These are phyloP conservation scores for Paramecium octaurelia DNA, from an alignment of 73 alveolate species.

Conservation along the genomic window DNA sequence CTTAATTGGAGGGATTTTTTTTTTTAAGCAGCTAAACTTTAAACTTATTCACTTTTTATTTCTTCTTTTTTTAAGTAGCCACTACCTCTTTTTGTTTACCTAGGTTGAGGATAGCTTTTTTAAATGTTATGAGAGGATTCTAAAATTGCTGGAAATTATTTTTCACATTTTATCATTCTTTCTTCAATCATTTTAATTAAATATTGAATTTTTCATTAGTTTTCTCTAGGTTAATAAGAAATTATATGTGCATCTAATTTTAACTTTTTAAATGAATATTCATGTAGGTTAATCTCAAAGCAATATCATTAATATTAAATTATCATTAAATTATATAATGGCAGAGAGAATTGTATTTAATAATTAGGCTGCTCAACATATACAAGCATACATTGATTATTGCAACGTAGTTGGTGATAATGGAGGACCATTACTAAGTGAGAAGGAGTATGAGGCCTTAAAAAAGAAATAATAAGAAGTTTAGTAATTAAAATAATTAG, in stretches of 20 bases:
- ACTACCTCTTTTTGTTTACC: neutral
- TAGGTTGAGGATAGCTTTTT: neutral
- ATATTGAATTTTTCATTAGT: neutral
- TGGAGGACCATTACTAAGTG: slow-evolving; percentile 91
- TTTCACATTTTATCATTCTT: neutral
- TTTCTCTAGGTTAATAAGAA: neutral
- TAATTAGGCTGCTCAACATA: slow-evolving; percentile 82
- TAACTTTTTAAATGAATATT: neutral
- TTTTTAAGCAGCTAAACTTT: neutral
- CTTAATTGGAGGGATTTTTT: slow-evolving; percentile 18
- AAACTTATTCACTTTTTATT: neutral
- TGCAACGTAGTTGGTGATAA: slow-evolving; percentile 92
- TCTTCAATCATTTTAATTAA: neutral
- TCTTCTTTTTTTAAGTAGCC: neutral
- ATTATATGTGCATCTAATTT: neutral
- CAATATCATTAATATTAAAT: neutral
- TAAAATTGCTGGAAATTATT: neutral
- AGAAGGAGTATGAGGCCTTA: slow-evolving; percentile 89
- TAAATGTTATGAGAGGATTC: neutral
- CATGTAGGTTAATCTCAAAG: neutral
- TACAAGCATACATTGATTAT: slow-evolving; percentile 93
- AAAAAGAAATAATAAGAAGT: slow-evolving; percentile 82
- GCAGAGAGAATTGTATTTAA: slow-evolving; percentile 79
- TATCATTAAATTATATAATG: neutral
- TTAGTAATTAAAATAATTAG: slow-evolving; percentile 2